Evolutionary conservation across 768 basidiomycete species (phyloP), one percentile per base, ranked within the genome.

Genomic region (Mycena belliarum): DNA sequence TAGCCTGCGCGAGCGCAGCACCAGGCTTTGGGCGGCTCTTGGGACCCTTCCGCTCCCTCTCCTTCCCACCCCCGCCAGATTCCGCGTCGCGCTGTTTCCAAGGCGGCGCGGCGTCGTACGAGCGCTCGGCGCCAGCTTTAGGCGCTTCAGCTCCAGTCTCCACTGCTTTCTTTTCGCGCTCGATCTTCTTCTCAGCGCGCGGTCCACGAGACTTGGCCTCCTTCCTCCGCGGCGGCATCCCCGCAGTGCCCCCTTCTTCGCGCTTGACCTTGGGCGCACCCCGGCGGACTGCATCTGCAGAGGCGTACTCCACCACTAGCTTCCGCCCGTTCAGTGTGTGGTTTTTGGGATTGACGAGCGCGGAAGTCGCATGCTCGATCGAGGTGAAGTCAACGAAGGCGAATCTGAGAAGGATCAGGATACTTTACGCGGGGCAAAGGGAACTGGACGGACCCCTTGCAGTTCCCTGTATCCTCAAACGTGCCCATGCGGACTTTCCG

Each of bases 401-500:
- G 75, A 93, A 98, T 16, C 96, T 98, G 68, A 24, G 52, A 11
- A 23, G 6, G 12, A n/a, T 51, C 55, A 59, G 51, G 15, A 37
- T 54, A 20, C 37, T 14, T 37, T 24, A 49, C 29, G 24, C 33
- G 24, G 25, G n/a, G 1, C 26, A 18, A n/a, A 6, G 43, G 43
- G 43, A 26, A 16, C 25, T 3, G 21, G 8, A 76, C 81, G 57
- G 68, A 97, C 96, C 96, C 96, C 80, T 98, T 99, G 75, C 96
- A 98, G 51, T 84, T 73, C 10, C 96, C 97, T 47, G 85, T 91
- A 71, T 99, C 96, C 70, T 98, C 94, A 63, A 99, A 99, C 18
- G 95, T 95, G 5, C 94, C 95, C 83, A 99, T 82, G 7, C 96
- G 85, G 26, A 99, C 76, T 69, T 93, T 93, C 59, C 90, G 80